Conservation (phyloP, 164 flowering plant species). For the Umbellularia californica region DNA sequence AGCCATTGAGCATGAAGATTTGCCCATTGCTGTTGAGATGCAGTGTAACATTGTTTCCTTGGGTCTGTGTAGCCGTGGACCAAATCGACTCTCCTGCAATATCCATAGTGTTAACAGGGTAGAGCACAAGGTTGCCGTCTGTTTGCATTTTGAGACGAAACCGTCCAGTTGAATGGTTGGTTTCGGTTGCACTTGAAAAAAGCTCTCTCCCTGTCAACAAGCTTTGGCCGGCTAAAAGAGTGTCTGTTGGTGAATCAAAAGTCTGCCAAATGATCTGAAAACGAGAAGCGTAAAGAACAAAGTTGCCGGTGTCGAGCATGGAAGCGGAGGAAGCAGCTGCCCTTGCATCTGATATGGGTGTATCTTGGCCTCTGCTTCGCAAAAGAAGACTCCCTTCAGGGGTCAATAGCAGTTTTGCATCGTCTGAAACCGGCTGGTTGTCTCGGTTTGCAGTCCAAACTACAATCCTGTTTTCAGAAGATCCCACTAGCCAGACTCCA, state of each 20-base stretch:
- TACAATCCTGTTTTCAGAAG: not conserved
- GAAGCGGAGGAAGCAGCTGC: constrained; percentile 22
- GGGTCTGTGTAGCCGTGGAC: not conserved
- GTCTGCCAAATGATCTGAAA: constrained; percentile 5
- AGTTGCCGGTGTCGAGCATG: constrained; percentile 44
- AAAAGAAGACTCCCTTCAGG: constrained; percentile 2
- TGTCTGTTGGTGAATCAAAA: constrained; percentile 6
- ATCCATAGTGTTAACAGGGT: not conserved
- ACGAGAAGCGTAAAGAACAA: constrained; percentile 14
- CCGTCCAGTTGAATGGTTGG: not conserved
- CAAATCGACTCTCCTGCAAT: constrained; percentile 7
- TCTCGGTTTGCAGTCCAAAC: constrained; percentile 8
- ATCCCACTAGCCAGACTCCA: not conserved
- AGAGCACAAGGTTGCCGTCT: constrained; percentile 11
- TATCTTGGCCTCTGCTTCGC: not conserved
- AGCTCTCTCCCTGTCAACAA: not conserved
- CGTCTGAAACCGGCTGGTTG: constrained; percentile 3
- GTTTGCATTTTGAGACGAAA: constrained; percentile 2
- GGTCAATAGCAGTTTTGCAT: constrained; percentile 1
- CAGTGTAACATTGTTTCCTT: not conserved
- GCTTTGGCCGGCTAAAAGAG: constrained; percentile 5
- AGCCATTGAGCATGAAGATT: constrained; percentile 6
- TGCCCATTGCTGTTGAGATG: constrained; percentile 12
- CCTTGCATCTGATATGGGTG: not conserved
- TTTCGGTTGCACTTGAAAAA: not conserved